These are phyloP conservation scores for Penicillium capsulatum DNA, from an alignment of 2,329 filamentous ascomycete genomes.

Conservation along the genomic window DNA sequence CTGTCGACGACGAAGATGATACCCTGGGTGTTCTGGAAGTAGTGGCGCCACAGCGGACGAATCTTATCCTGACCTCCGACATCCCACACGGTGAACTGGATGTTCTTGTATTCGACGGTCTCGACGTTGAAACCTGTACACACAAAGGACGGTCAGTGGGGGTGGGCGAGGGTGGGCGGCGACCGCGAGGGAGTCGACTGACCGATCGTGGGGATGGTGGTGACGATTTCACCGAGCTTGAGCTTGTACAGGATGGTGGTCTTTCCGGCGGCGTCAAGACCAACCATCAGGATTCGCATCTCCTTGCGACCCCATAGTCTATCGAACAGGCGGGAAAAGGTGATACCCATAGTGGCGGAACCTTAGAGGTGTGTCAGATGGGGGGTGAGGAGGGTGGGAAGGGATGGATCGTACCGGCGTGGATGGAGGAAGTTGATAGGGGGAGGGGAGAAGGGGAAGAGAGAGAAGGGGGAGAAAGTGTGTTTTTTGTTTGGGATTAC, in stretches of 20 bases:
- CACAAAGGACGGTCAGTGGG: neutral
- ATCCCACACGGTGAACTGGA: conserved; percentile 99
- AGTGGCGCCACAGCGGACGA: conserved; percentile 97
- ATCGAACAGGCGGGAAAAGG: conserved; percentile 94
- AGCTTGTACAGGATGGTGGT: conserved; percentile 99
- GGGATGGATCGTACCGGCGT: conserved; percentile 6
- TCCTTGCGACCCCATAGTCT: conserved; percentile 99
- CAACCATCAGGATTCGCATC: conserved; percentile 99
- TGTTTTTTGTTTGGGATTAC: conserved; percentile 35
- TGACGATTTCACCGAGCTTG: conserved; percentile 97
- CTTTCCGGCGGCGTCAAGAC: conserved; percentile 98
- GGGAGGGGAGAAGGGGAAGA: conserved; percentile 6
- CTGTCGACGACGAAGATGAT: conserved; percentile 99
- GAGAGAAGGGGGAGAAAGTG: conserved; percentile 15
- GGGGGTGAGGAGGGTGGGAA: conserved; percentile 11
- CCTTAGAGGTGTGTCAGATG: conserved; percentile 6
- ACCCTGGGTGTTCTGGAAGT: conserved; percentile 99
- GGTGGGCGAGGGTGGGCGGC: neutral
- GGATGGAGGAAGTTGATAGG: conserved; percentile 1
- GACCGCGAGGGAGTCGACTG: conserved; percentile 40
- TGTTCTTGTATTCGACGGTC: conserved; percentile 99
- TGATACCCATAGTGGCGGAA: conserved; percentile 81
- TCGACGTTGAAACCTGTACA: conserved; percentile 92
- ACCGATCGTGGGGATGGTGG: conserved; percentile 98
- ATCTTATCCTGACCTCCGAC: conserved; percentile 99